A percentile compares a stretch with the other conserved stretches of the same genome.
Evolutionary conservation across 345 rosid genomes (phyloP).

Genomic region (Rhodamnia argentea): DNA sequence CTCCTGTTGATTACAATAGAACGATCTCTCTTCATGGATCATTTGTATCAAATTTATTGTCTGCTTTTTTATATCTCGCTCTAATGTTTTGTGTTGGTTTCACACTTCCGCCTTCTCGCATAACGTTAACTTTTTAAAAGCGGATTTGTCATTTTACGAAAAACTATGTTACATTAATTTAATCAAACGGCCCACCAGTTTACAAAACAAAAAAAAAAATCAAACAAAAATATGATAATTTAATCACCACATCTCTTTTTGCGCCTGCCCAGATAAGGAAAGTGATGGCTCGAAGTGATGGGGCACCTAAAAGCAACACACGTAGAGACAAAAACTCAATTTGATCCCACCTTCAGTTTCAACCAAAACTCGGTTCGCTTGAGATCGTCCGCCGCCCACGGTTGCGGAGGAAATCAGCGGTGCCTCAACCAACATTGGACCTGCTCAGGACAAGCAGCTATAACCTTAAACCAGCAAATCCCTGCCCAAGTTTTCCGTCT

Average conservation of each 20-base stretch:
- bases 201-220: background rate
- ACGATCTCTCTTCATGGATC: no score
- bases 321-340: background rate
- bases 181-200: background rate
- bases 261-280: background rate
- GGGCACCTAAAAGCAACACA: background rate
- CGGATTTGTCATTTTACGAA: background rate
- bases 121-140: background rate
- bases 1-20: accelerated
- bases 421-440: background rate
- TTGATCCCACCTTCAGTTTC: background rate
- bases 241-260: background rate
- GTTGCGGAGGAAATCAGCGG: background rate
- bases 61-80: no score
- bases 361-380: background rate
- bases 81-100: background rate
- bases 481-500: background rate
- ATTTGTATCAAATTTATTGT: no score
- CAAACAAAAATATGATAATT: background rate
- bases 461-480: background rate
- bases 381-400: background rate
- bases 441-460: background rate
- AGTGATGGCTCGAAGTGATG: background rate
- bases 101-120: accelerated
- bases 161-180: background rate